Evolutionary conservation across 768 basidiomycete genomes (phyloP), one percentile per base, ranked within the genome.

Genomic region (Lentinula lateritia): DNA sequence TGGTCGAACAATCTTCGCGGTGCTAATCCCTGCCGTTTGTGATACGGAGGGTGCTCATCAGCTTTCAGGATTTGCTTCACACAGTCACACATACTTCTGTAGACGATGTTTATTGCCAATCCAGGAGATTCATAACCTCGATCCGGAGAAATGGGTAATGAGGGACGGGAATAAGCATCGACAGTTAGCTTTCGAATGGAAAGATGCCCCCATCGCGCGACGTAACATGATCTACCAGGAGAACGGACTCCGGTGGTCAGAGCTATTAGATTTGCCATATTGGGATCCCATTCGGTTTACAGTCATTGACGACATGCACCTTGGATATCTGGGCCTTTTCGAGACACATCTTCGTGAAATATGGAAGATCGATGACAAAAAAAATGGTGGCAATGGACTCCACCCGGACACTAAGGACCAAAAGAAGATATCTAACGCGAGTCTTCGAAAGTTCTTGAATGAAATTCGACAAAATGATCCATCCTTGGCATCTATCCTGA

Each of bases 281-380:
- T 23, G 23, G 23, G 23, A 23, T 23, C 23, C 23, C 23, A 23
- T 23, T 23, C 23, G 23, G 23, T 23, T 23, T 2, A 23, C 23
- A 2, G 23, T 23, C 23, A 23, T 23, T 23, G 23, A 23, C 23
- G 23, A 23, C 2, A 23, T 23, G 23, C 23, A 23, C 23, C 23
- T 64, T 76, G n/a, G 75, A 79, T 43, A 59, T 69, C 1, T 78
- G 12, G 68, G 68, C 12, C 38, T 70, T 2, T 54, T 75, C 28
- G 54, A 69, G 16, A 60, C 69, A 34, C 74, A 76, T 52, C 69
- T 65, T 52, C 52, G 61, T 5, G 61, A 66, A 2, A 54, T 74
- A 10, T 69, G 46, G 54, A 61, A 61, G 15, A 65, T 70, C 35
- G 50, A 66, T 55, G 43, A 60, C 8, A 41, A 58, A 1, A 18